Evolutionary conservation across 352 stramenopile genomes (phyloP), one percentile per base, ranked within the genome.

Genomic region (Halophytophthora batemanensis): DNA sequence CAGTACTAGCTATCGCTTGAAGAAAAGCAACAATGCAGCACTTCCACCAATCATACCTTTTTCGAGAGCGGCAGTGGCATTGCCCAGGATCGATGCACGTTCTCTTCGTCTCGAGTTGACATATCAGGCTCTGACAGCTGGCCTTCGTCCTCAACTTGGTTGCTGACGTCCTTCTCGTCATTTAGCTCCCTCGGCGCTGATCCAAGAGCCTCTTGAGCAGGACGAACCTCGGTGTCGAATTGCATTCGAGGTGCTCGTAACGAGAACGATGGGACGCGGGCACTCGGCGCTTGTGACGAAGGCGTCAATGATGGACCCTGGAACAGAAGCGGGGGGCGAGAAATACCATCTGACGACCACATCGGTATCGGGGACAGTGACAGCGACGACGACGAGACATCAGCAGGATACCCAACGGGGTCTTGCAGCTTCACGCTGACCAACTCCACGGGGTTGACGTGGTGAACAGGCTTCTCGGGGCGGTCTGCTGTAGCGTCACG

Each of bases 321-420:
- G 48, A 82, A 87, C 17, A 90, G 67, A 41, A 79, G 57, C 21
- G 79, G 71, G 1, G 66, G 50, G 39, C 71, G 71, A 17, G 68
- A 53, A 19, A 89, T 64, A 13, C 80, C 77, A 44, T 84, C 77
- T 12, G 75, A 69, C 22, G 80, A 81, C 80, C 80, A 91, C 19
- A 87, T 48, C 22, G 59, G 54, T 18, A 36, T 39, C 6, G 46
- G 13, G 21, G 44, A 35, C 34, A 45, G 35, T 10, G 25, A 35
- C 34, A 45, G 35, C 4, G 25, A 31, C 25, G 50, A 64, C 18
- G 61, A 48, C n/a, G 77, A 60, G 31, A 71, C 59, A 23, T 68
- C 64, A 34, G 54, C 33, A 18, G 66, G 45, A 36, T 62, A 77
- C 25, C 69, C 57, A 19, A 61, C 53, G 17, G 71, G 71, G 39